Conservation (phyloP, 805 yeast species). For the Scheffersomyces coipomensis region DNA sequence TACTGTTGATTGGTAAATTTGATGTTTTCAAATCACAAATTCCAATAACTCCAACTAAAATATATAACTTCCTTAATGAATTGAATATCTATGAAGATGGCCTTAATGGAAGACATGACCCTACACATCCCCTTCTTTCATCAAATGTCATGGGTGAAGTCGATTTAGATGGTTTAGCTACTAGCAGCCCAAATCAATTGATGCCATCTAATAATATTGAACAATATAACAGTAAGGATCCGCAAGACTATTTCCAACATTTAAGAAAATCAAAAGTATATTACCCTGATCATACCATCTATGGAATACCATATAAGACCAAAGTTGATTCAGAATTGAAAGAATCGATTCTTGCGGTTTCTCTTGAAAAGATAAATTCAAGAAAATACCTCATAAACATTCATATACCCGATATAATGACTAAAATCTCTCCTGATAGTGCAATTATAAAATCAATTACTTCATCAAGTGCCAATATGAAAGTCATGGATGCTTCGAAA, state of each 20-base stretch:
- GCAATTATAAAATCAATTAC: neutral
- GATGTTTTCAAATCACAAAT: conserved; percentile 4
- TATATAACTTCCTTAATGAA: conserved; percentile 13
- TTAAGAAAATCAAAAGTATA: conserved; percentile 19
- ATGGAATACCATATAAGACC: conserved; percentile 21
- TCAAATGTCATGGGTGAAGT: conserved; percentile 22
- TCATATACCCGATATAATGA: conserved; percentile 43
- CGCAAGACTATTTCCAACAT: conserved; percentile 30
- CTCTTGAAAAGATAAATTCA: conserved; percentile 34
- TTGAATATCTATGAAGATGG: conserved; percentile 22
- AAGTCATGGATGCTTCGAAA: neutral
- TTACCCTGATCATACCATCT: conserved; percentile 29
- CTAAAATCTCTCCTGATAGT: conserved; percentile 30
- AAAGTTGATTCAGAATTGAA: neutral
- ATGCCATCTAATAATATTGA: too few relatives aligned
- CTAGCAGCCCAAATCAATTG: neutral
- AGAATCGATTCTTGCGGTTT: conserved; percentile 24
- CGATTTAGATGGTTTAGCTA: conserved; percentile 12
- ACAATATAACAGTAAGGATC: neutral
- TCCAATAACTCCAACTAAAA: conserved; percentile 6
- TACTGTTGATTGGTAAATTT: conserved; percentile 6
- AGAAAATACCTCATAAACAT: conserved; percentile 33
- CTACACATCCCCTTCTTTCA: conserved; percentile 28
- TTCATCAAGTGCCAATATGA: neutral
- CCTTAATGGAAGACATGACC: conserved; percentile 2